Percentiles rank a stretch among this genome's conserved stretches.
Evolutionary conservation across 2,329 filamentous ascomycete genomes (phyloP).

Genomic region (Aspergillus spinulosporus): DNA sequence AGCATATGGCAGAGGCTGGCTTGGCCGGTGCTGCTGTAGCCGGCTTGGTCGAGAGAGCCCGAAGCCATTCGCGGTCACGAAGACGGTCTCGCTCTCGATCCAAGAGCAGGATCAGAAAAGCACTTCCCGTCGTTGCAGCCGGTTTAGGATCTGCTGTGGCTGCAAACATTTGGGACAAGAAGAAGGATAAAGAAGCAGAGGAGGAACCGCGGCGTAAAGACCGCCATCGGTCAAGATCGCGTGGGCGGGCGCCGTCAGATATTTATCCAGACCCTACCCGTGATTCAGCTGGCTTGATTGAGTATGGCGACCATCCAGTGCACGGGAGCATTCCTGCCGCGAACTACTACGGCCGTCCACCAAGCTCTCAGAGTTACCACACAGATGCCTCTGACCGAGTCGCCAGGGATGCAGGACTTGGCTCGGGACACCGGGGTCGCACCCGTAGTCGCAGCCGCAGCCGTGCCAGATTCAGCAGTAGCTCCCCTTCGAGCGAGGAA

Average conservation of each 20-base stretch:
- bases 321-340: conserved; percentile 54
- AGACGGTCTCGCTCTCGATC: conserved; percentile 52
- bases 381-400: conserved; percentile 46
- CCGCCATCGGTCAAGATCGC: conserved; percentile 49
- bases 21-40: conserved; percentile 63
- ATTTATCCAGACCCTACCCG: conserved; percentile 43
- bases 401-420: conserved; percentile 33
- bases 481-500: conserved; percentile 40
- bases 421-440: conserved; percentile 38
- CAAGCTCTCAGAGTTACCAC: conserved; percentile 42
- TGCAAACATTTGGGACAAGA: conserved; percentile 63
- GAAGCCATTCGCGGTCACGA: conserved; percentile 62
- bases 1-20: conserved; percentile 62
- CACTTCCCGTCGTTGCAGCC: conserved; percentile 61
- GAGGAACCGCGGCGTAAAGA: conserved; percentile 36
- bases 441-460: conserved; percentile 45
- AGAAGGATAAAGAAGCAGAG: conserved; percentile 56
- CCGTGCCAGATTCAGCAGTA: conserved; percentile 35
- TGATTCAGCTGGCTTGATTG: conserved; percentile 57
- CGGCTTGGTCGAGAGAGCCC: conserved; percentile 58
- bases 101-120: conserved; percentile 56
- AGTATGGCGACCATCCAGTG: conserved; percentile 65
- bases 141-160: conserved; percentile 62
- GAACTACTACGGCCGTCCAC: conserved; percentile 48
- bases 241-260: conserved; percentile 43